Base-by-base conservation (phyloP, 2,329 filamentous ascomycete genomes). In the Pseudogymnoascus sp. region DNA sequence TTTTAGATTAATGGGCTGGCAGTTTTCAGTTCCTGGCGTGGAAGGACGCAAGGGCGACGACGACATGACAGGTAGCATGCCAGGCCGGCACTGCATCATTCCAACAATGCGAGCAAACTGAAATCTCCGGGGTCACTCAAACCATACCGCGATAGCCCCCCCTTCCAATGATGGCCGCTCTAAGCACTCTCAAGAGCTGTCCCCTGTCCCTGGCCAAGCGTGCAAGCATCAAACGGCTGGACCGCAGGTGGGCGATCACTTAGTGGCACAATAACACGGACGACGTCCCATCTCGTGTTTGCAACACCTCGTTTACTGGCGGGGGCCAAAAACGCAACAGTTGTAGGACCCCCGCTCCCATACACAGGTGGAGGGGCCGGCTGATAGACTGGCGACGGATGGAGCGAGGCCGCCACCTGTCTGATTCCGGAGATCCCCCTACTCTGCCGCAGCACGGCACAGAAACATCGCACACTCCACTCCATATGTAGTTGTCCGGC, bases 141-240 rank as follows among this genome's bases (percentile, higher is more conserved):
- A n/a, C 7, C 43, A 28, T 28, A 53, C 46, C 14, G 25, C 31
- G 46, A 53, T 16, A 3, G 25, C 23, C 43, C 43, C 43, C 23
- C 3, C 21, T 14, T n/a, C 46, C 8, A 16, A 31, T 53, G 23
- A 53, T 53, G 46, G 46, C 46, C 46, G 46, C 25, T 31, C 46
- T 31, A 53, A 31, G 25, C 23, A 31, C 46, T 16, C 46, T 53
- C 23, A 11, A 28, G 14, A 53, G 25, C 25, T 53, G 23, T 53
- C 46, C 46, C 46, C 46, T 53, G 46, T 53, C 28, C 23, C 46
- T 53, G 46, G 46, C 25, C 46, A 31, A 16, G 25, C 25, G 14
- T 53, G 46, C 46, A 53, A 53, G 46, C 23, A 53, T 53, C 46
- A 53, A 53, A 53, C 46, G 23, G 46, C 46, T 53, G 46, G n/a